A percentile compares a stretch with the other conserved stretches of the same genome.
Evolutionary conservation across 495 filamentous ascomycete genomes (phyloP).

Genomic region (Xylaria flabelliformis): DNA sequence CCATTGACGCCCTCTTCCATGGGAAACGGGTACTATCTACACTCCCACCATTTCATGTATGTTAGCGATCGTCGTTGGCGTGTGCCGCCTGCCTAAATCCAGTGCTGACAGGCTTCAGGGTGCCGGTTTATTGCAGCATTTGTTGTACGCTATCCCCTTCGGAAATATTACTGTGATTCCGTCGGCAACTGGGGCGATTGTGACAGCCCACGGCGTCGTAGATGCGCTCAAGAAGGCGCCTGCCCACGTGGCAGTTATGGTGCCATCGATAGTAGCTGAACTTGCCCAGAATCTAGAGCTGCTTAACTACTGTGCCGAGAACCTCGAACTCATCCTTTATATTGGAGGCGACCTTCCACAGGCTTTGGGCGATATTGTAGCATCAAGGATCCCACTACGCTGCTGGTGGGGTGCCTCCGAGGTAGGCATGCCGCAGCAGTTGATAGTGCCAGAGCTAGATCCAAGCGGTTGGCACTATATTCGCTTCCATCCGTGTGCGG

Average conservation of each 20-base stretch:
- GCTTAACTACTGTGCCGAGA: constrained; percentile 44
- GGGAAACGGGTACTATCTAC: constrained; percentile 45
- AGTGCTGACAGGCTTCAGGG: constrained; percentile 33
- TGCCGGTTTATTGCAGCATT: constrained; percentile 35
- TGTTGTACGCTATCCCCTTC: constrained; percentile 41
- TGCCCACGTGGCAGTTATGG: constrained; percentile 40
- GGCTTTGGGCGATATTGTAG: constrained; percentile 45
- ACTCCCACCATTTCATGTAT: constrained; percentile 52
- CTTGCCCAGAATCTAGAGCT: constrained; percentile 40
- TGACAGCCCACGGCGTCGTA: constrained; percentile 43
- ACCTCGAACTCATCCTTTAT: constrained; percentile 43
- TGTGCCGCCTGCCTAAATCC: background rate
- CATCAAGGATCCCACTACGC: constrained; percentile 43
- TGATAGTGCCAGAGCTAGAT: constrained; percentile 27
- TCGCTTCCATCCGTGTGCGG: constrained; percentile 45
- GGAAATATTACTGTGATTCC: constrained; percentile 42
- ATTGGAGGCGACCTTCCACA: constrained; percentile 41
- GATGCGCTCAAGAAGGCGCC: constrained; percentile 35
- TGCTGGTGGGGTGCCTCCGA: constrained; percentile 49
- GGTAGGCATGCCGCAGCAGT: constrained; percentile 38
- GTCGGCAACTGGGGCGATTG: constrained; percentile 33
- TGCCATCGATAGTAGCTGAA: constrained; percentile 48
- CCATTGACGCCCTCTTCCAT: constrained; percentile 31
- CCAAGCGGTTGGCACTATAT: constrained; percentile 45
- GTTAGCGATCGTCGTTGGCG: background rate